Evolutionary conservation across 805 yeast species (phyloP).

Genomic region (Starmerella kuoi): DNA sequence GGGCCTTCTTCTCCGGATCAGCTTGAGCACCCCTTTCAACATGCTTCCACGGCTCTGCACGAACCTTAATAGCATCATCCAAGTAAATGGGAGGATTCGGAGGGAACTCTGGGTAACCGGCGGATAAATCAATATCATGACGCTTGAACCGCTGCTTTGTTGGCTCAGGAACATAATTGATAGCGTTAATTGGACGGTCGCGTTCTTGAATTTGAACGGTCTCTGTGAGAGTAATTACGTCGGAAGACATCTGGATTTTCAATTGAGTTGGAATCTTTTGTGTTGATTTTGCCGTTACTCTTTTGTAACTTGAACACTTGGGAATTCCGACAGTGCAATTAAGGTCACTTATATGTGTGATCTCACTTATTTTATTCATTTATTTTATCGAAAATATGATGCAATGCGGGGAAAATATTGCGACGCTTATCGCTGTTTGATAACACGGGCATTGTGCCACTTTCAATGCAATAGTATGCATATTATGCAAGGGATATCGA

Average conservation of each 20-base stretch:
- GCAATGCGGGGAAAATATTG: no score
- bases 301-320: no score
- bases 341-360: no score
- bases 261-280: neutral
- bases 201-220: conserved; percentile 1
- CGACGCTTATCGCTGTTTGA: no score
- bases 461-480: no score
- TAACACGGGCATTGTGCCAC: no score
- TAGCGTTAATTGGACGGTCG: conserved; percentile 1
- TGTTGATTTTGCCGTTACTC: neutral
- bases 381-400: no score
- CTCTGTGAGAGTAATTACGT: neutral
- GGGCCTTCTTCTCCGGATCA: conserved; percentile 25
- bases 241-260: neutral
- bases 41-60: conserved; percentile 12
- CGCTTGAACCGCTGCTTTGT: conserved; percentile 11
- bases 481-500: no score
- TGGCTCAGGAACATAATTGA: conserved; percentile 7
- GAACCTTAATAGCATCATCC: conserved; percentile 12
- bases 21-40: conserved; percentile 13
- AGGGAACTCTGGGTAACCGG: conserved; percentile 16
- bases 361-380: no score
- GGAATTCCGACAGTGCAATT: no score
- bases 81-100: conserved; percentile 9
- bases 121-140: conserved; percentile 8